Evolutionary conservation across 306 rosid genomes (phyloP).

Genomic region (Pachyrhizus erosus): DNA sequence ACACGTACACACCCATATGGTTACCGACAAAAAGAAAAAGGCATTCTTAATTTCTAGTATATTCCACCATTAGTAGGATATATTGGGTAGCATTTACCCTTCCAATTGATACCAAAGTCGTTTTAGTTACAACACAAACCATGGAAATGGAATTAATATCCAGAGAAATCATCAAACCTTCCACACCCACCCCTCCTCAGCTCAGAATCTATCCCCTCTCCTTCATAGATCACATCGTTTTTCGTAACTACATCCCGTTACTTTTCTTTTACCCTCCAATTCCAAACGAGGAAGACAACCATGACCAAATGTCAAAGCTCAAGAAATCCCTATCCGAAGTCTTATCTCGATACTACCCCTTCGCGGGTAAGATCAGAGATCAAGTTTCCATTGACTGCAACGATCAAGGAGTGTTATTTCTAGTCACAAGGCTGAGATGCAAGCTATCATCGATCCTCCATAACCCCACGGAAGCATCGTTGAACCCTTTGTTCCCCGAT

Average conservation of each 20-base stretch:
- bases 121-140: not conserved
- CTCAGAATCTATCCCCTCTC: slow-evolving; percentile 43
- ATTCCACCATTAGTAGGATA: too few relatives aligned
- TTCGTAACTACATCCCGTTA: slow-evolving; percentile 41
- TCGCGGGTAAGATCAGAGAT: slow-evolving; percentile 55
- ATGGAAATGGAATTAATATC: slow-evolving; percentile 45
- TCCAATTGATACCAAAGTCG: not conserved
- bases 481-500: slow-evolving; percentile 47
- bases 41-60: too few relatives aligned
- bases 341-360: slow-evolving; percentile 56
- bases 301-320: slow-evolving; percentile 24
- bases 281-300: not conserved
- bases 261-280: slow-evolving; percentile 52
- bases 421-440: slow-evolving; percentile 32
- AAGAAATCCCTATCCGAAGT: slow-evolving; percentile 53
- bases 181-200: slow-evolving; percentile 53
- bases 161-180: slow-evolving; percentile 66
- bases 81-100: too few relatives aligned
- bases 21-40: too few relatives aligned
- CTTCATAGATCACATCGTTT: slow-evolving; percentile 45
- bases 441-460: slow-evolving; percentile 44
- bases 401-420: slow-evolving; percentile 62
- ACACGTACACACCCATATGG: too few relatives aligned
- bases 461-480: slow-evolving; percentile 4
- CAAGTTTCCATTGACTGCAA: slow-evolving; percentile 51